Evolutionary conservation across 148 eudicot genomes (phyloP), one percentile per base, ranked within the genome.

Genomic region (Rhododendron simsii): DNA sequence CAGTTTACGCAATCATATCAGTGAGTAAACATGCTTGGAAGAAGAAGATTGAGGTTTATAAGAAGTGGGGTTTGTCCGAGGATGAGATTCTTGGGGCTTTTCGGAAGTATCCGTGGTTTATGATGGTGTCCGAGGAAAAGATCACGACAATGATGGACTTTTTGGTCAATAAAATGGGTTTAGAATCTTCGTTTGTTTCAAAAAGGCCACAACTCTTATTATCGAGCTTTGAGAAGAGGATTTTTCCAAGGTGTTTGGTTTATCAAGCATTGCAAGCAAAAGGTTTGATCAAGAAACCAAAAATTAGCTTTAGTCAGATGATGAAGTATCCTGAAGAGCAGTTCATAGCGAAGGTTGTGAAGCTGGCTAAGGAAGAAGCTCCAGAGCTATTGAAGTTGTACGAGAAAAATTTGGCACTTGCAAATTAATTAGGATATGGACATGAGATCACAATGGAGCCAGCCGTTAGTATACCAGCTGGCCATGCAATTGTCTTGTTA

Each of bases 21-120:
- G 41, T 78, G 78, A 77, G 83, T 9, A 78, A 78, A 78, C 47
- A 5, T 14, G 50, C 44, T 3, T 82, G 86, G 85, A 3, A 82
- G 53, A 83, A 48, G 13, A 89, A 78, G 67, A 12, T 84, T 45
- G 73, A 87, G 65, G 57, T 83, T 33, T 89, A 82, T 74, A 83
- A 45, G 69, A 87, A 79, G 65, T 87, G 89, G 59, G 91, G 89
- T 26, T 87, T 80, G 86, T 87, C 89, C 1, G 86, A 89, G 18
- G 71, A 84, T 39, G 89, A 87, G 6, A 78, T 81, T 18, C 41
- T 57, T 21, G 8, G 20, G 45, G 86, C 91, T 20, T 87, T 87
- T 80, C 28, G 41, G 44, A 83, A 30, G 61, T 2, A 87, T 37
- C 87, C 30, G 30, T 12, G 39, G 39, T 30, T n/a, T 14, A 71